Conservation (phyloP, 2,329 filamentous ascomycete species). For the Dactylellina sp. region DNA sequence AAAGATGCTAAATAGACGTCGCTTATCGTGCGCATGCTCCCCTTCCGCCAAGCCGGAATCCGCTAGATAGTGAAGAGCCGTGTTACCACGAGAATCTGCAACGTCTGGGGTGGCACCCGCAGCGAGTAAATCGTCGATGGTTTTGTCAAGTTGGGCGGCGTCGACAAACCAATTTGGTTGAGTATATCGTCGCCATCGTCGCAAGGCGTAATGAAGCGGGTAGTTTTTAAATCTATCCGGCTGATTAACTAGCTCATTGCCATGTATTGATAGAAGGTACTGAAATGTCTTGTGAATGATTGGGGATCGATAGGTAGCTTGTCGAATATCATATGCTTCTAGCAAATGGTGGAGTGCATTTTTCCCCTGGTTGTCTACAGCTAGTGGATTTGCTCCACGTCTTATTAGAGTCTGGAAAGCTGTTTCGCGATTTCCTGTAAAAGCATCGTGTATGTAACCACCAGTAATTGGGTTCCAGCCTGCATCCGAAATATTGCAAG, state of each 20-base stretch:
- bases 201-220: constrained; percentile 5
- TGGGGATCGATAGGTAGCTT: background rate
- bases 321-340: background rate
- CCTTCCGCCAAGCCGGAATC: background rate
- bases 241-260: background rate
- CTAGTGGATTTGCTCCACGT: background rate
- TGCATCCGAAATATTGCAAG: background rate
- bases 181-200: background rate
- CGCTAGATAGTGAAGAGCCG: background rate
- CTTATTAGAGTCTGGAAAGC: background rate
- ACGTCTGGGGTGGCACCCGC: background rate
- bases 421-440: background rate
- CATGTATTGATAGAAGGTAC: background rate
- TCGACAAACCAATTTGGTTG: background rate
- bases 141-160: background rate
- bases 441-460: background rate
- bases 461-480: background rate
- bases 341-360: constrained; percentile 8
- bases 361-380: constrained; percentile 5
- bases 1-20: background rate
- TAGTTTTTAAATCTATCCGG: constrained; percentile 8
- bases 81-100: background rate
- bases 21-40: background rate
- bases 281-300: background rate
- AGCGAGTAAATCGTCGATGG: background rate